These are phyloP conservation scores for Tolypocladium tundrense DNA, from an alignment of 2,329 filamentous ascomycete genomes.

Conservation along the genomic window DNA sequence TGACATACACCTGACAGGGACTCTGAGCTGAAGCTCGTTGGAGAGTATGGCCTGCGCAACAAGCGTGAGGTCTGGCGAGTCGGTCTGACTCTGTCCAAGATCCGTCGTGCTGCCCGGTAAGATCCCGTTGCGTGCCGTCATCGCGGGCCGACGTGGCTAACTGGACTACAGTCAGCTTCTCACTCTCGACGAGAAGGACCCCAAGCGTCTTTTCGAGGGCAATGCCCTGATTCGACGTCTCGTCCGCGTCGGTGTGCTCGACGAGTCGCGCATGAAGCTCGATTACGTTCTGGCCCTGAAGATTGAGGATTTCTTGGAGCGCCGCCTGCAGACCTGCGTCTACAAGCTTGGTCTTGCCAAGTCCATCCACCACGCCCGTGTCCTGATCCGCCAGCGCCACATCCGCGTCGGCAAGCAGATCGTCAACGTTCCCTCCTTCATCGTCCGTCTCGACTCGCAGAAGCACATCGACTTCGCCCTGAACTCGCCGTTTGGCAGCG, in stretches of 20 bases:
- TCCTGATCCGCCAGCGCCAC: slow-evolving; percentile 98
- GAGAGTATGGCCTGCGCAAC: slow-evolving; percentile 99
- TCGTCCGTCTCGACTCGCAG: slow-evolving; percentile 99
- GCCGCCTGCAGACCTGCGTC: slow-evolving; percentile 98
- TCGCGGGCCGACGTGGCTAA: slow-evolving; percentile 12
- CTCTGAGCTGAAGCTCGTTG: slow-evolving; percentile 98
- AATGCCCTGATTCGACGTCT: slow-evolving; percentile 99
- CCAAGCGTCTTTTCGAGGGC: slow-evolving; percentile 99
- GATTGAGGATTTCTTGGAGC: slow-evolving; percentile 99
- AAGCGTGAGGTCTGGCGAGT: slow-evolving; percentile 99
- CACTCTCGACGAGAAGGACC: slow-evolving; percentile 99
- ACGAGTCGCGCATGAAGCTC: slow-evolving; percentile 99
- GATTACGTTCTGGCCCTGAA: slow-evolving; percentile 99
- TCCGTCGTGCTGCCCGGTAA: slow-evolving; percentile 99
- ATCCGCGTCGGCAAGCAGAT: slow-evolving; percentile 99
- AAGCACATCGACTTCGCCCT: slow-evolving; percentile 99
- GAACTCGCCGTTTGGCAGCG: slow-evolving; percentile 94
- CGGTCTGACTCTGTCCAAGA: slow-evolving; percentile 98
- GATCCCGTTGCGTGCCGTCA: slow-evolving; percentile 5
- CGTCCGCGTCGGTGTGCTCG: slow-evolving; percentile 97
- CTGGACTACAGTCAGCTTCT: slow-evolving; percentile 73
- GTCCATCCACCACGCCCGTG: slow-evolving; percentile 99
- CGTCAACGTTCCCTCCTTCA: slow-evolving; percentile 98
- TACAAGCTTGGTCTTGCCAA: slow-evolving; percentile 99
- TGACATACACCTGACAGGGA: slow-evolving; percentile 67